A percentile compares a stretch with the other conserved stretches of the same genome.
phyloP scores from a whole-genome alignment of 2,329 filamentous ascomycete species.

The Fusarium sp. region DNA sequence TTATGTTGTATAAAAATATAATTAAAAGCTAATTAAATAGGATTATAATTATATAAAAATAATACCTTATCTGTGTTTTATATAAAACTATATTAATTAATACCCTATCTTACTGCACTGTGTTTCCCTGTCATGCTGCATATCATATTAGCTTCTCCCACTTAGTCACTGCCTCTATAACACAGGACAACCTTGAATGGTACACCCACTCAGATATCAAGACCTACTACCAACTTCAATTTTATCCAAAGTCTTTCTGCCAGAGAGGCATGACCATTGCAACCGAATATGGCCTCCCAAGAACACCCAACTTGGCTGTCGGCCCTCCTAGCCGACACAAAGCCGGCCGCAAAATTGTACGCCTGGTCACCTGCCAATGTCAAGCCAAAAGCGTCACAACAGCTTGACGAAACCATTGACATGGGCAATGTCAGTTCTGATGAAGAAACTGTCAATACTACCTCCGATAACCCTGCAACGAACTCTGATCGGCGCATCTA shows the following conservation, averaged over 20 bases:
- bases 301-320: conserved; percentile 6
- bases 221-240: accelerated
- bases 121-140: background rate
- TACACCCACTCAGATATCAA: background rate
- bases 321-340: background rate
- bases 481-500: background rate
- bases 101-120: accelerated
- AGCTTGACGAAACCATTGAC: background rate
- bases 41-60: no score
- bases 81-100: no score
- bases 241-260: background rate
- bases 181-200: no score
- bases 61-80: no score
- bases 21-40: accelerated
- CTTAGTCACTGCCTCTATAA: background rate
- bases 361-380: conserved; percentile 14
- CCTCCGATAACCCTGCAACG: background rate
- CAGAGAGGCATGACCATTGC: accelerated
- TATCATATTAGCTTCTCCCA: no score
- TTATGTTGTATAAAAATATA: no score
- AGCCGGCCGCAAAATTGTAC: background rate
- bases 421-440: background rate
- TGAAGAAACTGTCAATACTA: background rate
- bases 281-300: background rate
- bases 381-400: background rate